A percentile compares a stretch with the other conserved stretches of the same genome.
Conservation (phyloP, 805 yeast genomes). For the Metschnikowia chrysomelidarum region DNA sequence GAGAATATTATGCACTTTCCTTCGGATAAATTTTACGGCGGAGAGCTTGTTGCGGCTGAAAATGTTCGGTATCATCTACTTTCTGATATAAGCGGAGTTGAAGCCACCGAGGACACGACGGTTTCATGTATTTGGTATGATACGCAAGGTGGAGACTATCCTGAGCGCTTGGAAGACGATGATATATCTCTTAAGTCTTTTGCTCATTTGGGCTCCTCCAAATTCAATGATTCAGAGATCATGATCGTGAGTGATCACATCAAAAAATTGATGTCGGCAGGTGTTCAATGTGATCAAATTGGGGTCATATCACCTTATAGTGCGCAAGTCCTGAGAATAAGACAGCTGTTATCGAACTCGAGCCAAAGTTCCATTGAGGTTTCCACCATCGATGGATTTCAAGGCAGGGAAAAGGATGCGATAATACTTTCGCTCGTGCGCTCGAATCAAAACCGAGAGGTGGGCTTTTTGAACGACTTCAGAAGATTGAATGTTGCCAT, state of each 20-base stretch:
- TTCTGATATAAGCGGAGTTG: constrained; percentile 47
- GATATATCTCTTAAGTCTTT: constrained; percentile 2
- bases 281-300: constrained; percentile 55
- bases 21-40: constrained; percentile 61
- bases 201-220: constrained; percentile 39
- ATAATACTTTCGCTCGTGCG: constrained; percentile 80
- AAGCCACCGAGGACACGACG: constrained; percentile 52
- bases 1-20: constrained; percentile 71
- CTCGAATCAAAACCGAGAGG: constrained; percentile 64
- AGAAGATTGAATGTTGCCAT: constrained; percentile 90
- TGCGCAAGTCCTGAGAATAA: constrained; percentile 74
- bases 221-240: constrained; percentile 77
- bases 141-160: constrained; percentile 85
- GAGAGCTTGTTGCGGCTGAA: constrained; percentile 58
- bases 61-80: constrained; percentile 54
- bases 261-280: constrained; percentile 44
- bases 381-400: constrained; percentile 93
- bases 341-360: constrained; percentile 27
- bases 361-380: constrained; percentile 56
- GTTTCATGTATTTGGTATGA: constrained; percentile 77
- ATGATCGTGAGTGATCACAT: constrained; percentile 59
- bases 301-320: constrained; percentile 90
- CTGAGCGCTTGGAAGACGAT: constrained; percentile 51
- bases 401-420: constrained; percentile 91
- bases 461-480: constrained; percentile 80